Evolutionary conservation across 1,284 basidiomycete species (phyloP).

Genomic region (Peniophora sp.): DNA sequence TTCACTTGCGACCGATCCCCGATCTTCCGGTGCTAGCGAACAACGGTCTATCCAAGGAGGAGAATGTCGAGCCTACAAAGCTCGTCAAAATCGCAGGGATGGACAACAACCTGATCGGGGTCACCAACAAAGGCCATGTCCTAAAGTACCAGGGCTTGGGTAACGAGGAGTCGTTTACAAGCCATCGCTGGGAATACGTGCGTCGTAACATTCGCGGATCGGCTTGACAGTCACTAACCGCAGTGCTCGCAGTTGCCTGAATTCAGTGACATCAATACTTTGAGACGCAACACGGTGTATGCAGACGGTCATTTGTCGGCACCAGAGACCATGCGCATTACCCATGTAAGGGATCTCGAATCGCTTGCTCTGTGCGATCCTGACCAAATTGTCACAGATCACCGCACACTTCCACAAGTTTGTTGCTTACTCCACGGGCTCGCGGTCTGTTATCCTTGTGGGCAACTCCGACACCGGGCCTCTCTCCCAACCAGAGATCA

Average conservation of each 20-base stretch:
- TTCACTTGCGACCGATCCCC: slow-evolving; percentile 32
- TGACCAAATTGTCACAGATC: slow-evolving; percentile 40
- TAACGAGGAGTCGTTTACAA: slow-evolving; percentile 27
- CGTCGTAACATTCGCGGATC: slow-evolving; percentile 18
- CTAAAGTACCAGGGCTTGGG: slow-evolving; percentile 44
- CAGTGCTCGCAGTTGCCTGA: slow-evolving; percentile 48
- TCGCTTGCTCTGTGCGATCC: slow-evolving; percentile 4
- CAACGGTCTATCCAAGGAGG: slow-evolving; percentile 18
- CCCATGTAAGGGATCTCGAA: slow-evolving; percentile 45
- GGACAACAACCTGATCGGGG: slow-evolving; percentile 58
- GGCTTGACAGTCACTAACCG: neutral
- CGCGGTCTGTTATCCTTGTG: slow-evolving; percentile 59
- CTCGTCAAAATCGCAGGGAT: slow-evolving; percentile 77
- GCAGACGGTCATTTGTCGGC: slow-evolving; percentile 21
- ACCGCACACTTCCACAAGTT: slow-evolving; percentile 80
- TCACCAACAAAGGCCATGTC: slow-evolving; percentile 75
- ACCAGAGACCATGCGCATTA: slow-evolving; percentile 49
- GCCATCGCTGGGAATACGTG: slow-evolving; percentile 71
- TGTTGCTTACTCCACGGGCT: slow-evolving; percentile 71
- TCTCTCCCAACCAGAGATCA: slow-evolving; percentile 44
- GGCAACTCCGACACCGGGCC: slow-evolving; percentile 37
- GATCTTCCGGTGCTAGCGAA: slow-evolving; percentile 39
- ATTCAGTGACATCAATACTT: slow-evolving; percentile 54
- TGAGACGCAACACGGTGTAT: slow-evolving; percentile 35
- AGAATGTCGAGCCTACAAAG: slow-evolving; percentile 29